These are phyloP conservation scores for Corylus heterophylla DNA, from an alignment of 306 rosid genomes.

Conservation along the genomic window DNA sequence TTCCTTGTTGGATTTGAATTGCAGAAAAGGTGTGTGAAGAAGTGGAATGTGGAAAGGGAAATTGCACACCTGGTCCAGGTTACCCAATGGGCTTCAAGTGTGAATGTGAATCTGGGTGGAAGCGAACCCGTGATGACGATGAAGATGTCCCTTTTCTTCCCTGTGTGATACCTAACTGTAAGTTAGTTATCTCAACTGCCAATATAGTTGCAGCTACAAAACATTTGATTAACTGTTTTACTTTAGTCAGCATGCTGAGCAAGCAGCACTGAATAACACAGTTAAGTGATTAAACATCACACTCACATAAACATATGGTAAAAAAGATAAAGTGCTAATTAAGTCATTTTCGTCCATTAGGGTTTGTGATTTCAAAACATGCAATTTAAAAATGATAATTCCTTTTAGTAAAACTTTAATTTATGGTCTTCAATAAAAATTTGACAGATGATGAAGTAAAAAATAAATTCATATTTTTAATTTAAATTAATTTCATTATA, in stretches of 20 bases:
- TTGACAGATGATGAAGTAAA: too few species aligned
- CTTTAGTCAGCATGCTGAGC: not conserved
- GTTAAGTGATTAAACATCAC: too few species aligned
- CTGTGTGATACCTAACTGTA: slow-evolving; percentile 86
- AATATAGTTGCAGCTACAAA: not conserved
- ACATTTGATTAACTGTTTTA: not conserved
- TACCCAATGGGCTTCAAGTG: slow-evolving; percentile 49
- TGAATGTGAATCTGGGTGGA: slow-evolving; percentile 71
- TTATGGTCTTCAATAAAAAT: too few species aligned
- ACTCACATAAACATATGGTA: too few species aligned
- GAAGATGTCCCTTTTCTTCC: slow-evolving; percentile 62
- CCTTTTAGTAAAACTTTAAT: too few species aligned
- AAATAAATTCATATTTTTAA: too few species aligned
- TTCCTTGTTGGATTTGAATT: slow-evolving; percentile 8
- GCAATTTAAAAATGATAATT: too few species aligned
- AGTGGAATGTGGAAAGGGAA: slow-evolving; percentile 81
- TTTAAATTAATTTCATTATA: too few species aligned
- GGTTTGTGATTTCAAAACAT: too few species aligned
- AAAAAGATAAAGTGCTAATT: too few species aligned
- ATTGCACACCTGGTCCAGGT: slow-evolving; percentile 31
- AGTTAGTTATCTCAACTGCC: not conserved
- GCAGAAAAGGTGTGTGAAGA: slow-evolving; percentile 56
- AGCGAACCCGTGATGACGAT: slow-evolving; percentile 43
- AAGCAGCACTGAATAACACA: not conserved
- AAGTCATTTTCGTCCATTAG: too few species aligned